A percentile compares a stretch with the other conserved stretches of the same genome.
Conservation (phyloP, 1,284 basidiomycete genomes). For the Lentinula novae-zelandiae region DNA sequence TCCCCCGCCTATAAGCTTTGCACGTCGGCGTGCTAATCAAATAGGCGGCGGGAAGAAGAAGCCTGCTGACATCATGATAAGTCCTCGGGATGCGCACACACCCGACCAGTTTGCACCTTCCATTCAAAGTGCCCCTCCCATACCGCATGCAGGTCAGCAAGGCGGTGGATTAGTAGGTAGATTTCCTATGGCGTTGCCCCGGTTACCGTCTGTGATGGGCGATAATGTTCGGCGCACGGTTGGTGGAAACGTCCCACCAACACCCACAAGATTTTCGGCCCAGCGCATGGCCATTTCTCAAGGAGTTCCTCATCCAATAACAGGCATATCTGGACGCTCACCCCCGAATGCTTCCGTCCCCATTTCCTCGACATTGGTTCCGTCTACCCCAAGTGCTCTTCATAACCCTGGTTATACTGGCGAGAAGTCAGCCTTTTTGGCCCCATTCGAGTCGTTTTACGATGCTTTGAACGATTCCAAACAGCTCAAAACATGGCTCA, state of each 20-base stretch:
- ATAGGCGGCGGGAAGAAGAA: constrained; percentile 57
- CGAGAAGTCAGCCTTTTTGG: constrained; percentile 71
- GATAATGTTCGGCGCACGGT: constrained; percentile 42
- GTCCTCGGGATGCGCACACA: constrained; percentile 54
- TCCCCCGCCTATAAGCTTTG: constrained; percentile 71
- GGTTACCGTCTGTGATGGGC: constrained; percentile 52
- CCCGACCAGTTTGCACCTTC: constrained; percentile 54
- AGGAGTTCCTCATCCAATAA: constrained; percentile 19
- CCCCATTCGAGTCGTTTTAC: constrained; percentile 76
- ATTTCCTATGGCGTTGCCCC: constrained; percentile 62
- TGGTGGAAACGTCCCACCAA: constrained; percentile 61
- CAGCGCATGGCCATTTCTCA: constrained; percentile 28
- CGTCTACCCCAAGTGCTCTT: constrained; percentile 60
- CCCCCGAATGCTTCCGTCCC: constrained; percentile 54
- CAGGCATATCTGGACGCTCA: constrained; percentile 34
- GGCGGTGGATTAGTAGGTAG: constrained; percentile 26
- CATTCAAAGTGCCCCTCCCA: constrained; percentile 72
- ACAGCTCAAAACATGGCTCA: constrained; percentile 68
- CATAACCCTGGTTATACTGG: constrained; percentile 54
- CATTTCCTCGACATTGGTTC: constrained; percentile 53
- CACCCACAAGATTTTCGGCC: constrained; percentile 62
- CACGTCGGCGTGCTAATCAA: constrained; percentile 62
- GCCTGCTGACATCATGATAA: constrained; percentile 75
- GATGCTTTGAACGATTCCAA: constrained; percentile 72
- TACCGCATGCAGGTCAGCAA: constrained; percentile 47